These are phyloP conservation scores for Ceratocystis lukuohia DNA, from an alignment of 2,329 filamentous ascomycete species.

Conservation along the genomic window DNA sequence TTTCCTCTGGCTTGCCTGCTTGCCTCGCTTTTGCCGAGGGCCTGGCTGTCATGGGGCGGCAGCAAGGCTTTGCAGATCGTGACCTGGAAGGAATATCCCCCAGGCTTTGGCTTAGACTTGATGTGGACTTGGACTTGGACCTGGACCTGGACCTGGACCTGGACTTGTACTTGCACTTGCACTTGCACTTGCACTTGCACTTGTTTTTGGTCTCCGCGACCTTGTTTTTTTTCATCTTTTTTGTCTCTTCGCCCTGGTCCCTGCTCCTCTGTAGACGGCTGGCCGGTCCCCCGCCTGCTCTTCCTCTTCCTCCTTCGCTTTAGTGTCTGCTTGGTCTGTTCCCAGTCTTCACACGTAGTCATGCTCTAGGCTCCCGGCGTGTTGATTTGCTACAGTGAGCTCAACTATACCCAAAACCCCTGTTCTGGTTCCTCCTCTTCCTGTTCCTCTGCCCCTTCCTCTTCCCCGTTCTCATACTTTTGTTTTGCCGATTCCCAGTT, in stretches of 20 bases:
- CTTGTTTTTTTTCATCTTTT: neutral
- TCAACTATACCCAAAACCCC: too few species aligned
- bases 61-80: constrained; percentile 3
- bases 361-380: too few species aligned
- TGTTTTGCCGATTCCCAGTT: neutral
- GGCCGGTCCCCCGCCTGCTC: neutral
- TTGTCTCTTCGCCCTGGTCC: neutral
- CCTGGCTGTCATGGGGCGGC: neutral
- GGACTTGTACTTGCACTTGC: too few species aligned
- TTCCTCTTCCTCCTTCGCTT: neutral
- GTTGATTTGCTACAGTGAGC: too few species aligned
- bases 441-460: neutral
- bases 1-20: neutral
- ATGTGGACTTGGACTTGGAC: neutral
- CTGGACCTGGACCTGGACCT: neutral
- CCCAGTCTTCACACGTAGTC: too few species aligned
- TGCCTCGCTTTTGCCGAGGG: neutral
- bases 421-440: neutral
- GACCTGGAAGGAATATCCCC: constrained; percentile 4
- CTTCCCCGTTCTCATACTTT: neutral
- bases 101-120: neutral
- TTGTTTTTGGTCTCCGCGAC: neutral
- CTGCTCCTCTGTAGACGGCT: neutral
- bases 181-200: too few species aligned
- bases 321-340: too few species aligned